Conservation (phyloP, 2,329 filamentous ascomycete species). For the Colletotrichum shisoi region DNA sequence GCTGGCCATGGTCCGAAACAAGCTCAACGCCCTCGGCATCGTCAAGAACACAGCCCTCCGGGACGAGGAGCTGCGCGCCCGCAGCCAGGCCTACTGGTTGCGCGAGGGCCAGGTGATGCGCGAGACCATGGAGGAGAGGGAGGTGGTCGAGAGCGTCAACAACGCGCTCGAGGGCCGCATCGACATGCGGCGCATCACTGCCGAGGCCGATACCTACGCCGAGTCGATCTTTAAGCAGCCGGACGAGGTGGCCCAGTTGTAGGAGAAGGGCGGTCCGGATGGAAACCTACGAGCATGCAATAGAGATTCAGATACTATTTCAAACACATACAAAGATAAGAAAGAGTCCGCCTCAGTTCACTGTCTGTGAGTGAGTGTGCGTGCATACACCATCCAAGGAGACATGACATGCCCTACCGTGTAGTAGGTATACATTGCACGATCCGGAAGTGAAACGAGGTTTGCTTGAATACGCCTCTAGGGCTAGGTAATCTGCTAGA, state of each 20-base stretch:
- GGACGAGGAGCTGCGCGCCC: slow-evolving; percentile 73
- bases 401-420: neutral
- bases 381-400: neutral
- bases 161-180: slow-evolving; percentile 71
- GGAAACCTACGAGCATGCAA: neutral
- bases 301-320: neutral
- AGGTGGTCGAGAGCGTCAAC: slow-evolving; percentile 75
- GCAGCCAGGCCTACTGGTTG: slow-evolving; percentile 78
- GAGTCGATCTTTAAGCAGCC: slow-evolving; percentile 52
- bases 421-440: neutral
- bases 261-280: slow-evolving; percentile 19
- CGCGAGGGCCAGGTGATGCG: slow-evolving; percentile 77
- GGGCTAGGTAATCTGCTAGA: slow-evolving; percentile 12
- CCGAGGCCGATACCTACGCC: slow-evolving; percentile 70
- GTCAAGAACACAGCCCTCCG: slow-evolving; percentile 81
- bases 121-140: slow-evolving; percentile 79
- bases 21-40: slow-evolving; percentile 75
- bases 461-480: slow-evolving; percentile 29
- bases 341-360: neutral
- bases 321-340: no score
- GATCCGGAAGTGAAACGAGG: slow-evolving; percentile 20
- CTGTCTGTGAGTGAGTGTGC: no score
- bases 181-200: slow-evolving; percentile 67
- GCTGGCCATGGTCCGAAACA: slow-evolving; percentile 68
- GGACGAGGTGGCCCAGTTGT: slow-evolving; percentile 38